Conservation (phyloP, 2,329 filamentous ascomycete species). For the Colletotrichum magnum region DNA sequence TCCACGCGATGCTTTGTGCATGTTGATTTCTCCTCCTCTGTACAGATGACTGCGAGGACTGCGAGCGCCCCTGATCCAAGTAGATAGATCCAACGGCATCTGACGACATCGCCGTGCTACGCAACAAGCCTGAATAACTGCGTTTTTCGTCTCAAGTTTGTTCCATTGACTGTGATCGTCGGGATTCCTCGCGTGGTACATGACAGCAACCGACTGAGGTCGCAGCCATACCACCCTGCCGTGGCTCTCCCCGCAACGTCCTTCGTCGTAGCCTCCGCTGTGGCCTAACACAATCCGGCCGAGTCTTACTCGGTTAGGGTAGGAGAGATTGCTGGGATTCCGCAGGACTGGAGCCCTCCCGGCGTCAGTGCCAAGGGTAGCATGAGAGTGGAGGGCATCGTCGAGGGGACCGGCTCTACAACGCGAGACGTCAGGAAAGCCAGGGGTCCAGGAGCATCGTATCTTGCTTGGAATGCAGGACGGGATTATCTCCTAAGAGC, state of each 20-base stretch:
- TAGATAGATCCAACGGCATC: constrained; percentile 14
- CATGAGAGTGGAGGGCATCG: constrained; percentile 14
- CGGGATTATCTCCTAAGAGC: no score
- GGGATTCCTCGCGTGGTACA: constrained; percentile 10
- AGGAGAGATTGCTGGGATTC: constrained; percentile 22
- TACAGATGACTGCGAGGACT: not conserved
- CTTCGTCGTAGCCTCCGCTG: constrained; percentile 3
- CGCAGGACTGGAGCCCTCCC: constrained; percentile 11
- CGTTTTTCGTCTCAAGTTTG: constrained; percentile 9
- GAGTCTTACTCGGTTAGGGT: constrained; percentile 6
- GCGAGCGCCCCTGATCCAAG: not conserved
- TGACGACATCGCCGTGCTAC: constrained; percentile 20
- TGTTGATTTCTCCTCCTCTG: not conserved
- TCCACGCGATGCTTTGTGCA: not conserved
- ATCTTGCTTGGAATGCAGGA: constrained; percentile 5
- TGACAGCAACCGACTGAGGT: constrained; percentile 1
- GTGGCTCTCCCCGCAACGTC: constrained; percentile 1
- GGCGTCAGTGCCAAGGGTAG: constrained; percentile 4
- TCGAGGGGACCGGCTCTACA: constrained; percentile 3
- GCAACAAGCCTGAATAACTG: not conserved
- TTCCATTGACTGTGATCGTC: constrained; percentile 8
- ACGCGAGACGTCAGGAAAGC: constrained; percentile 1
- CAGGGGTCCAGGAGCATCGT: constrained; percentile 18
- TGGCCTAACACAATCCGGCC: constrained; percentile 1
- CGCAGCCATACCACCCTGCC: constrained; percentile 2